These are phyloP conservation scores for Erodium moschatum DNA, from an alignment of 441 rosid genomes.

Conservation along the genomic window DNA sequence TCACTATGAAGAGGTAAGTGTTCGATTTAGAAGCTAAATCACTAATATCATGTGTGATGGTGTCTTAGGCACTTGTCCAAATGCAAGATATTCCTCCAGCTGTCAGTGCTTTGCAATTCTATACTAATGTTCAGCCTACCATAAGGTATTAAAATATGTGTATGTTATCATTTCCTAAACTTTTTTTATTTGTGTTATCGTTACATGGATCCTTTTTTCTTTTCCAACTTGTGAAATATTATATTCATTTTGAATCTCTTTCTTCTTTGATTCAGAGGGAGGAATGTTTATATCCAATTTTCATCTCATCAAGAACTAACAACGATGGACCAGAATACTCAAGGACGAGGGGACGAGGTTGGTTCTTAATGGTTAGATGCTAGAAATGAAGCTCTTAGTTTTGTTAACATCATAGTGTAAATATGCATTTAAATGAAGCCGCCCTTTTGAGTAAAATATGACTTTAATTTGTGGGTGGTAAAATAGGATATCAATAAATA, in stretches of 20 bases:
- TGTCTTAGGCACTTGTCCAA: conserved; percentile 77
- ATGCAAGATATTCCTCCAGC: conserved; percentile 96
- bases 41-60: conserved; percentile 6
- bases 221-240: conserved; percentile 9
- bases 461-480: not conserved
- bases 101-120: conserved; percentile 69
- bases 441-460: not conserved
- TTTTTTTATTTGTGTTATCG: not conserved
- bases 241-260: not conserved
- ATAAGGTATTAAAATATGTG: conserved; percentile 45
- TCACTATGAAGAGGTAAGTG: conserved; percentile 14
- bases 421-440: not conserved
- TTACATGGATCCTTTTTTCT: not conserved
- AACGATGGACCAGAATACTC: conserved; percentile 83
- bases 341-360: conserved; percentile 95
- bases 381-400: conserved; percentile 5
- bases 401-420: not conserved
- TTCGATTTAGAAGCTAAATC: conserved; percentile 9
- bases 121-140: conserved; percentile 71
- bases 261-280: conserved; percentile 46
- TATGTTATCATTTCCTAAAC: not conserved
- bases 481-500: not conserved
- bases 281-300: conserved; percentile 93
- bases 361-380: conserved; percentile 24
- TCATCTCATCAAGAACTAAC: conserved; percentile 97